These are phyloP conservation scores for Solanum ossicruentum DNA, from an alignment of 257 asterid species.

Conservation along the genomic window DNA sequence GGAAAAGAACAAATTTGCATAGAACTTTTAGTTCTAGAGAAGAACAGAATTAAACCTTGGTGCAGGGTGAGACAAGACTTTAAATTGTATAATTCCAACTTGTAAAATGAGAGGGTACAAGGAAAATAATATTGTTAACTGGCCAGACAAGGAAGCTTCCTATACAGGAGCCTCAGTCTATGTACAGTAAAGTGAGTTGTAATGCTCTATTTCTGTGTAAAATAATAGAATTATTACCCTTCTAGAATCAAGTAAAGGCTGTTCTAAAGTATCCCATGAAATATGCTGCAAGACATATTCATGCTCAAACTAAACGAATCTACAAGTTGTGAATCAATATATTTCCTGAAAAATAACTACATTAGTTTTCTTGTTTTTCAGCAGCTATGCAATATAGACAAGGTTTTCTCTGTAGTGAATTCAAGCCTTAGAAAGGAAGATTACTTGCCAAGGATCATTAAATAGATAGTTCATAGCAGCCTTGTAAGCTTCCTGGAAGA, in stretches of 20 bases:
- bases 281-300: background rate
- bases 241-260: background rate
- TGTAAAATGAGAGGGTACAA: background rate
- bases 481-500: constrained; percentile 92
- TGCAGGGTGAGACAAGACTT: background rate
- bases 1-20: background rate
- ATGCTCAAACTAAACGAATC: background rate
- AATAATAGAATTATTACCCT: background rate
- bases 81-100: background rate
- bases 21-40: background rate
- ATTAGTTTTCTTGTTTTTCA: background rate
- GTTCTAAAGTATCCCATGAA: background rate
- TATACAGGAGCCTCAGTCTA: background rate
- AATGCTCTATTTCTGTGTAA: background rate
- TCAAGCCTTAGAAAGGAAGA: background rate
- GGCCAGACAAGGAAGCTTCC: background rate
- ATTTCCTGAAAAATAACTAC: background rate
- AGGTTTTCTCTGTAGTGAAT: background rate
- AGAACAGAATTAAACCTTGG: background rate
- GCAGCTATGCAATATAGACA: background rate
- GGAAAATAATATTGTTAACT: background rate
- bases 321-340: background rate
- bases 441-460: constrained; percentile 81
- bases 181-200: background rate
- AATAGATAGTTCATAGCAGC: constrained; percentile 88